Evolutionary conservation across 371 early-diverging fungal genomes (phyloP).

Genomic region (Mucor saturninus): DNA sequence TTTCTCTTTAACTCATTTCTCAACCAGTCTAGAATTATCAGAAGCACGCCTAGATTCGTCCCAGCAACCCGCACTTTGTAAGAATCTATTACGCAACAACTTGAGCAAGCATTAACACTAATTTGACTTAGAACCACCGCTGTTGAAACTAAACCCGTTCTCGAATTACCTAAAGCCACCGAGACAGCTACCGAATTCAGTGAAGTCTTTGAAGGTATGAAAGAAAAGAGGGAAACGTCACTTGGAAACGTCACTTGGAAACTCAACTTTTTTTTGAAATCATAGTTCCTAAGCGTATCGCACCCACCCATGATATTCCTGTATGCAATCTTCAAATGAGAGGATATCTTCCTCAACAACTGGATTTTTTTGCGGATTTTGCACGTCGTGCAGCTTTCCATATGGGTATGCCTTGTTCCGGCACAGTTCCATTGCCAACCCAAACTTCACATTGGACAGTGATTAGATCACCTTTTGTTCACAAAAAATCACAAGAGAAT

Average conservation of each 20-base stretch:
- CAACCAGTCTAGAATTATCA: slow-evolving; percentile 19
- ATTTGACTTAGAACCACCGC: slow-evolving; percentile 2
- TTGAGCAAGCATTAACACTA: background rate
- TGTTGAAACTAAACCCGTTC: slow-evolving; percentile 7
- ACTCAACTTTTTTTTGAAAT: background rate
- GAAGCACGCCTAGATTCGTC: slow-evolving; percentile 15
- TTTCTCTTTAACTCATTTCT: background rate
- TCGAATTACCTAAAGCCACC: slow-evolving; percentile 27
- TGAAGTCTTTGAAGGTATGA: slow-evolving; percentile 36
- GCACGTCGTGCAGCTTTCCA: slow-evolving; percentile 81
- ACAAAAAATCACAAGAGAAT: slow-evolving; percentile 95
- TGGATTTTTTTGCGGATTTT: slow-evolving; percentile 90
- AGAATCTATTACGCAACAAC: slow-evolving; percentile 3
- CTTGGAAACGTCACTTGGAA: background rate
- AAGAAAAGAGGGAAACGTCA: background rate
- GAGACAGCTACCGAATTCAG: slow-evolving; percentile 25
- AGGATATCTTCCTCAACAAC: slow-evolving; percentile 76
- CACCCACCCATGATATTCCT: slow-evolving; percentile 68
- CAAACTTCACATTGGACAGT: slow-evolving; percentile 88
- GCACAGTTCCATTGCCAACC: slow-evolving; percentile 77
- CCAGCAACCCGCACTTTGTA: slow-evolving; percentile 19
- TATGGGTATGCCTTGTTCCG: slow-evolving; percentile 79
- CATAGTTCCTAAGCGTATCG: slow-evolving; percentile 45
- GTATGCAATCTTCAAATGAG: slow-evolving; percentile 77
- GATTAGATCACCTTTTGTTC: slow-evolving; percentile 91